These are phyloP conservation scores for Kentomonas sorsogonicus DNA, from an alignment of 208 protist genomes.

Conservation along the genomic window DNA sequence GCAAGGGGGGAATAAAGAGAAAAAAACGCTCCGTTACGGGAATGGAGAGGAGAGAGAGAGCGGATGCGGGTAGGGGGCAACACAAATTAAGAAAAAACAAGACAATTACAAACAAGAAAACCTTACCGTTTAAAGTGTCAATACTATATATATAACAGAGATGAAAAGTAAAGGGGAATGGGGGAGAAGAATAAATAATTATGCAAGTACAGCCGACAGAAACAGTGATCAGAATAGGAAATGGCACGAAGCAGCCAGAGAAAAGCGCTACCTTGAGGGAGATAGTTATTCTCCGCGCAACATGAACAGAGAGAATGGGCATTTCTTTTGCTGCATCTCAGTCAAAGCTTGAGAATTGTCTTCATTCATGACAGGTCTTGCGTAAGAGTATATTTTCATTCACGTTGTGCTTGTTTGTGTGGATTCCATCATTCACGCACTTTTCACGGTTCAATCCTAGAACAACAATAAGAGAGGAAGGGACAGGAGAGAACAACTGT, in stretches of 20 bases:
- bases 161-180: constrained; percentile 1
- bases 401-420: too few relatives aligned
- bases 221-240: background rate
- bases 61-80: background rate
- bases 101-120: background rate
- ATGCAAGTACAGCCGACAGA: background rate
- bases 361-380: too few relatives aligned
- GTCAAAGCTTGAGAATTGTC: too few relatives aligned
- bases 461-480: too few relatives aligned
- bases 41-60: too few relatives aligned
- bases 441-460: too few relatives aligned
- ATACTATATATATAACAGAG: background rate
- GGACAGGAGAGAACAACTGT: too few relatives aligned
- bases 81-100: background rate
- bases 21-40: background rate
- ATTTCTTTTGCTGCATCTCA: too few relatives aligned
- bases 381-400: too few relatives aligned
- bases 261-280: background rate
- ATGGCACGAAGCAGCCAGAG: background rate
- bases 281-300: constrained; percentile 1
- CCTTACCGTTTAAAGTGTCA: background rate
- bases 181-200: too few relatives aligned
- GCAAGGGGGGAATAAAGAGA: background rate
- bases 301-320: too few relatives aligned
- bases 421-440: too few relatives aligned